Evolutionary conservation across 192 early-diverging fungal genomes (phyloP).

Genomic region (Backusella morwellensis): DNA sequence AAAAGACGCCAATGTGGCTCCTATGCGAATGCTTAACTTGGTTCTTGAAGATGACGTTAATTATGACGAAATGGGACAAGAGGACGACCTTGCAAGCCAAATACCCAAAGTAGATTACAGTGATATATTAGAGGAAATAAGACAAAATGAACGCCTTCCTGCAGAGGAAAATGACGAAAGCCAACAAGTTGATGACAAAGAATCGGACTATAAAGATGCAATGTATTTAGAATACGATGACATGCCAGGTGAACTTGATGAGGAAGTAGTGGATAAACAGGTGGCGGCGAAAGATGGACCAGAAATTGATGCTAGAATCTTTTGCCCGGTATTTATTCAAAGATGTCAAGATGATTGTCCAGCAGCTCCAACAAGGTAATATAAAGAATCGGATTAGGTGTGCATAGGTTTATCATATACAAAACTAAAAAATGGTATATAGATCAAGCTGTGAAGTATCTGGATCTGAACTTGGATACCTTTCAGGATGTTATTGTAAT

Average conservation of each 20-base stretch:
- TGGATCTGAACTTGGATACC: background rate
- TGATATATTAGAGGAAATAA: background rate
- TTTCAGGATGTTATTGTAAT: background rate
- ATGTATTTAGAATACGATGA: background rate
- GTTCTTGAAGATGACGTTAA: background rate
- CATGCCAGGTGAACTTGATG: background rate
- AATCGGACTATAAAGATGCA: background rate
- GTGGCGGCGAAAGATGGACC: too few species aligned
- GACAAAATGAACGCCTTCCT: background rate
- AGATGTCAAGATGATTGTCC: background rate
- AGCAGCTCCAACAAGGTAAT: background rate
- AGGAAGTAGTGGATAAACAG: background rate
- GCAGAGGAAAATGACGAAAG: background rate
- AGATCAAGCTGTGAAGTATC: background rate
- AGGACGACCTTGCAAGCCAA: background rate
- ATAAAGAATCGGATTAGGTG: background rate
- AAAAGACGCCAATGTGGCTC: background rate
- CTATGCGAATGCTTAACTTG: background rate
- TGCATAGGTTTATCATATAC: background rate
- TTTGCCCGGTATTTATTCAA: background rate
- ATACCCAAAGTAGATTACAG: background rate
- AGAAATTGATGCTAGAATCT: background rate
- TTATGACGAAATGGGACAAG: background rate
- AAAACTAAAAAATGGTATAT: background rate
- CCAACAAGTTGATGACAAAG: background rate